Base-by-base conservation (phyloP, 75 land plant genomes). In the Picea sitchensis region DNA sequence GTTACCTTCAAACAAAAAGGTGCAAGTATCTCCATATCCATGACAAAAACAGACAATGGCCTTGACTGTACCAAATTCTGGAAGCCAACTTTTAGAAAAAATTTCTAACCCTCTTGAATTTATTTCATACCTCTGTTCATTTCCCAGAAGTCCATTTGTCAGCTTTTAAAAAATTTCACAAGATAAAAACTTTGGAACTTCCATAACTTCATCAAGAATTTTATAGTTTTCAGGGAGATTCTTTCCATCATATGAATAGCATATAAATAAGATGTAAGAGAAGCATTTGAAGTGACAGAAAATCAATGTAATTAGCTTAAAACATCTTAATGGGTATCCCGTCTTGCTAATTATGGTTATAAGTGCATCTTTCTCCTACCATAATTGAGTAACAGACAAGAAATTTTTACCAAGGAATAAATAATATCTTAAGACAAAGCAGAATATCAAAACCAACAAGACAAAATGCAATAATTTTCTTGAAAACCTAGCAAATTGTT, bases 11-110 rank as follows among this genome's bases (percentile, higher is more conserved):
- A 91, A 82, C 79, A 92, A 96, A 81, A 94, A 96, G 47, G 98
- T 94, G 85, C 95, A 88, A 69, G 98, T 94, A 75, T 96, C 98
- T 36, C 99, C 98, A 86, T 94, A 96, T 75, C 98, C 98, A 88
- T 96, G 98, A 80, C 95, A 94, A 81, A 85, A 84, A 73, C 82
- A 96, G 60, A 96, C 75, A 26, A 91, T 23, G 38, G 90, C 99
- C 73, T 93, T 96, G 18, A 88, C 80, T 1, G 71, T 78, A 60
- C 82, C 79, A 47, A 80, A 65, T 64, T 80, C 77, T 34, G 99
- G 99, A 30, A 94, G 78, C 99, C 99, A 96, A 80, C 91, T 90
- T 77, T 91, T 94, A 54, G 91, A 80, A 89, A 94, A 96, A 54
- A 96, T 90, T 72, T 91, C 91, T 71, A 91, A 23, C 57, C 95